Conservation (phyloP, 345 rosid species). For the Pugionium dolabratum region DNA sequence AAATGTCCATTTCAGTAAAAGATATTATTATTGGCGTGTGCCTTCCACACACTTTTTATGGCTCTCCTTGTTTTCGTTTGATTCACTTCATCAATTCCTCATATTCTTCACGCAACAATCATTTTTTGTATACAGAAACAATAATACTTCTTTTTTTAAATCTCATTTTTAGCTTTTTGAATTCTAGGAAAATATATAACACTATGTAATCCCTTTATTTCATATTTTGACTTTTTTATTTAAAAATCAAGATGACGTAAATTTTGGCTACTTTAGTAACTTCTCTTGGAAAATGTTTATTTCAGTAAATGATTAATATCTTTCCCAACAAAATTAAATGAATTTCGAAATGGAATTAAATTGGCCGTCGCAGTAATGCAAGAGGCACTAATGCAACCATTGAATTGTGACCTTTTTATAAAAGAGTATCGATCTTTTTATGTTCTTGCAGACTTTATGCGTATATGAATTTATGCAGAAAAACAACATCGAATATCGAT, state of each 20-base stretch:
- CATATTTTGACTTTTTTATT: too few species aligned
- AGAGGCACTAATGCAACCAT: slow-evolving; percentile 23
- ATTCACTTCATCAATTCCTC: slow-evolving; percentile 3
- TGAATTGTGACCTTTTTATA: neutral
- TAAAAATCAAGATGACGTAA: too few species aligned
- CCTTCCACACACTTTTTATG: slow-evolving; percentile 37
- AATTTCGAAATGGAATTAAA: neutral
- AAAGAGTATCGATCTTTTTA: too few species aligned
- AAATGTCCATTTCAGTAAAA: slow-evolving; percentile 19
- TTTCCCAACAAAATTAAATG: too few species aligned
- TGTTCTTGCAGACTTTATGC: too few species aligned
- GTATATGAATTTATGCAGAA: too few species aligned
- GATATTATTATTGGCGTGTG: slow-evolving; percentile 36
- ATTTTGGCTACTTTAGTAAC: too few species aligned
- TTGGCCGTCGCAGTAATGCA: slow-evolving; percentile 28
- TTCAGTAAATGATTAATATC: too few species aligned
- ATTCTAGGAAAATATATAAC: neutral
- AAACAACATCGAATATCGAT: slow-evolving; percentile 2
- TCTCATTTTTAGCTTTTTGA: slow-evolving; percentile 1
- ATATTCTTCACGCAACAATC: slow-evolving; percentile 32
- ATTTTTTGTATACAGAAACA: neutral
- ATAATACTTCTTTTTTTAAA: neutral
- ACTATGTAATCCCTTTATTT: neutral
- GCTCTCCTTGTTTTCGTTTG: slow-evolving; percentile 29
- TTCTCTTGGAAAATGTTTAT: too few species aligned